Base-by-base conservation (phyloP, 2,329 filamentous ascomycete species). In the Dactylonectria estremocensis region DNA sequence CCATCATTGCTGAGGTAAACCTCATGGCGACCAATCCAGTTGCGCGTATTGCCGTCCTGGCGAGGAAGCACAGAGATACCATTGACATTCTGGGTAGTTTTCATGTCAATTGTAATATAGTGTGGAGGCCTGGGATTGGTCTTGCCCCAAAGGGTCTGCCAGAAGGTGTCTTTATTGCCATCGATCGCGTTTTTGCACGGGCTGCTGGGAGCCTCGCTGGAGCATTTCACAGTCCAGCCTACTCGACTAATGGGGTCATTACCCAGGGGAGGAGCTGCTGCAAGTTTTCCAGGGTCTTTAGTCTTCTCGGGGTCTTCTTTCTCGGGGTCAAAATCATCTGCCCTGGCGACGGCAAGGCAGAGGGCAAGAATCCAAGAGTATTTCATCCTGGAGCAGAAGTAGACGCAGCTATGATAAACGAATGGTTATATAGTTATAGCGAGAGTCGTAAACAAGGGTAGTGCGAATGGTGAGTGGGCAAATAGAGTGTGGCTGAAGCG, bases 121-220 rank as follows among this genome's bases (percentile, higher is more conserved):
- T 72, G 69, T 1, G 69, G 69, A 24, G 59, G 58, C 9, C 40
- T 57, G 2, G 69, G 59, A 3, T 72, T 58, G 20, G 33, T 18
- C 0, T 62, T 50, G 1, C 57, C 55, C 10, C 24, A 69, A 1
- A 22, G 16, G 5, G 55, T 70, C 1, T 72, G 69, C 69, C 69
- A 72, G 20, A 70, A 72, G 1, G 69, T 55, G 18, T 67, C 18
- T 2, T 5, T 14, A 6, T 67, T 43, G 4, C 63, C 67, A 2
- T 72, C 69, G 3, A 72, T 72, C 2, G 69, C 69, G 1, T 69
- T 72, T 10, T 33, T 24, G 3, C 69, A 72, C 0, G 62, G 62
- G 10, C 67, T 54, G 14, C 64, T 66, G 1, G 37, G 3, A 1
- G 67, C 62, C 5, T 54, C 31, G 31, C 69, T 71, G 10, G 63